Evolutionary conservation across 2,329 filamentous ascomycete genomes (phyloP), one percentile per base, ranked within the genome.

Genomic region (Torrubiellomyces zombiae): DNA sequence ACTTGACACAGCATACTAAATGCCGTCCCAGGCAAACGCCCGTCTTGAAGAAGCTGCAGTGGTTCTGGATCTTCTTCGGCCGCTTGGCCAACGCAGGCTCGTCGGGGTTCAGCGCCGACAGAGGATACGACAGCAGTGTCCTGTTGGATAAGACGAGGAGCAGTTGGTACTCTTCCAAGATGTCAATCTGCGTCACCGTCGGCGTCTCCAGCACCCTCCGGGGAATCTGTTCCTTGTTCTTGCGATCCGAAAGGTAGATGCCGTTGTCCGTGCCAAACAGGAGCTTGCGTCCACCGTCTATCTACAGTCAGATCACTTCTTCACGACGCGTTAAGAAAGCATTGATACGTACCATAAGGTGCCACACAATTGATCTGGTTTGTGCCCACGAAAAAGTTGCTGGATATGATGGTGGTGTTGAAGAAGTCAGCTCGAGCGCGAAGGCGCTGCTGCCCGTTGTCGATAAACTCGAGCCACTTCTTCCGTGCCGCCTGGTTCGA

Each of bases 1-100:
- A 92, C 58, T 93, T 95, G 43, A 95, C 89, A 38, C 82, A 91
- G 54, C 86, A 95, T 16, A 98, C 89, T 27, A 98, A 63, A 46
- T 95, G 89, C 33, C 89, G 71, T 17, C 89, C 85, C 31, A 94
- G 66, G 45, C 89, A 95, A 42, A 94, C 91, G 19, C 89, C 89
- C 11, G 83, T 79, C 55, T 91, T 93, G 71, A 98, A 98, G 58
- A 95, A 98, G 51, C 86, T 94, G 51, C 86, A 91, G 53, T 94
- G 85, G 40, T 80, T 92, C 51, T 85, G 78, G 35, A 98, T 95
- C 61, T 94, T 94, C 59, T 89, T 86, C 7, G 83, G 82, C 20
- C 83, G 71, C 50, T 89, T 93, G 10, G 72, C 71, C 28, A 85
- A 60, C 17, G 80, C 67, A 25, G 75, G 75, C 42, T 95, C 85